A percentile compares a stretch with the other conserved stretches of the same genome.
Evolutionary conservation across 2,329 filamentous ascomycete genomes (phyloP).

Genomic region (Aspergillus eucalypticola): DNA sequence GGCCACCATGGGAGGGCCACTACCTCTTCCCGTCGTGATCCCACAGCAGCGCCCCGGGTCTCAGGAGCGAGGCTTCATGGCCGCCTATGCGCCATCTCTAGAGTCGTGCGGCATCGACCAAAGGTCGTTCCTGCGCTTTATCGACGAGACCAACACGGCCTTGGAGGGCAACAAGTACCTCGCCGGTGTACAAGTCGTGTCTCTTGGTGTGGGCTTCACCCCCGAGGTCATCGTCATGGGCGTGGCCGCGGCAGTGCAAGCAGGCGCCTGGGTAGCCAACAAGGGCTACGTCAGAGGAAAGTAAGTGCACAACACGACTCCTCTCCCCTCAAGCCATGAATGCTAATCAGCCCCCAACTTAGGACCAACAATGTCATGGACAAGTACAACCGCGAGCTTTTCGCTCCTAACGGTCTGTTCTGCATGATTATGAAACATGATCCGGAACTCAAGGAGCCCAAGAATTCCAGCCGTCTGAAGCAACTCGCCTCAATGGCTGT

Average conservation of each 20-base stretch:
- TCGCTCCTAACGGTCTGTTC: constrained; percentile 55
- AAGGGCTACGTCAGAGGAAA: constrained; percentile 23
- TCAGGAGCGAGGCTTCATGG: neutral
- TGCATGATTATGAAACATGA: constrained; percentile 54
- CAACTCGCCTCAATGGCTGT: too few species aligned
- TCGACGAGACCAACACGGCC: constrained; percentile 34
- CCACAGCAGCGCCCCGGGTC: constrained; percentile 5
- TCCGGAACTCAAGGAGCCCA: constrained; percentile 23
- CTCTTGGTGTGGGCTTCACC: constrained; percentile 37
- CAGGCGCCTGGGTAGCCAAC: constrained; percentile 41
- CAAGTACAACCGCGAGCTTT: constrained; percentile 56
- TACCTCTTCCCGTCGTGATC: constrained; percentile 3
- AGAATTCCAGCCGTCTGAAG: too few species aligned
- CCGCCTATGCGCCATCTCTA: constrained; percentile 1
- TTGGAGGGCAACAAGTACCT: constrained; percentile 38
- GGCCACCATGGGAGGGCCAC: neutral
- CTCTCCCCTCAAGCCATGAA: neutral
- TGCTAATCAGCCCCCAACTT: neutral
- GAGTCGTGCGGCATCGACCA: neutral
- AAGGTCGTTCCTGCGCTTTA: constrained; percentile 27
- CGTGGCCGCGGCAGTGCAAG: constrained; percentile 45
- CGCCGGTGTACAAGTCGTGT: constrained; percentile 41
- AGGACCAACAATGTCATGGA: constrained; percentile 54
- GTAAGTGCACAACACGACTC: neutral
- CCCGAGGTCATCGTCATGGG: constrained; percentile 44